These are phyloP conservation scores for Lasiosphaeriaceae sp. DNA, from an alignment of 495 filamentous ascomycete genomes.

Conservation along the genomic window DNA sequence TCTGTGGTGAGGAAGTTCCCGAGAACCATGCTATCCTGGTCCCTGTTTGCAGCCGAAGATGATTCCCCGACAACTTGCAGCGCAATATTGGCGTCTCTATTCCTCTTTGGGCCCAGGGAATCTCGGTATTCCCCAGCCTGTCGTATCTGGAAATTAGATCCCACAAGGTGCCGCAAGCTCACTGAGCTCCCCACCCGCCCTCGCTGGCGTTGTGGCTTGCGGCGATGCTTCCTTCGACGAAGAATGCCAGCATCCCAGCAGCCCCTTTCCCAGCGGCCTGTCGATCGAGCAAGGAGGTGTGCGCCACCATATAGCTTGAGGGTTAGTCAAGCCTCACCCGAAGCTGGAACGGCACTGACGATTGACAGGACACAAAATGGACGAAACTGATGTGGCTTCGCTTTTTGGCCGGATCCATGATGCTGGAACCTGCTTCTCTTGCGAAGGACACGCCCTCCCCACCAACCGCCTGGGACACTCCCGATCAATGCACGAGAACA, in stretches of 20 bases:
- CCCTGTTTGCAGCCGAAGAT: slow-evolving; percentile 14
- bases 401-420: too few relatives aligned
- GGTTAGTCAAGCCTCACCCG: too few relatives aligned
- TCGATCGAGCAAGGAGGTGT: background rate
- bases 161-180: background rate
- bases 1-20: background rate
- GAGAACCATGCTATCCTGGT: slow-evolving; percentile 5
- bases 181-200: slow-evolving; percentile 1
- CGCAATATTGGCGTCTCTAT: slow-evolving; percentile 25
- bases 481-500: too few relatives aligned
- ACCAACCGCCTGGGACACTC: too few relatives aligned
- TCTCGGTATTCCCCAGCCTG: slow-evolving; percentile 28
- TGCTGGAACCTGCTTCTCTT: too few relatives aligned
- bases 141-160: slow-evolving; percentile 21
- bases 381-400: too few relatives aligned
- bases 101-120: slow-evolving; percentile 19
- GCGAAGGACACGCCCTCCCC: too few relatives aligned
- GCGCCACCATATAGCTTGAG: too few relatives aligned
- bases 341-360: too few relatives aligned
- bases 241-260: background rate
- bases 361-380: too few relatives aligned
- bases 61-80: slow-evolving; percentile 28
- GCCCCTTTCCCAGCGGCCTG: background rate
- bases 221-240: slow-evolving; percentile 2
- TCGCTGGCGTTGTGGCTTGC: slow-evolving; percentile 7